Evolutionary conservation across 1,284 basidiomycete genomes (phyloP).

Genomic region (Hemileia vastatrix): DNA sequence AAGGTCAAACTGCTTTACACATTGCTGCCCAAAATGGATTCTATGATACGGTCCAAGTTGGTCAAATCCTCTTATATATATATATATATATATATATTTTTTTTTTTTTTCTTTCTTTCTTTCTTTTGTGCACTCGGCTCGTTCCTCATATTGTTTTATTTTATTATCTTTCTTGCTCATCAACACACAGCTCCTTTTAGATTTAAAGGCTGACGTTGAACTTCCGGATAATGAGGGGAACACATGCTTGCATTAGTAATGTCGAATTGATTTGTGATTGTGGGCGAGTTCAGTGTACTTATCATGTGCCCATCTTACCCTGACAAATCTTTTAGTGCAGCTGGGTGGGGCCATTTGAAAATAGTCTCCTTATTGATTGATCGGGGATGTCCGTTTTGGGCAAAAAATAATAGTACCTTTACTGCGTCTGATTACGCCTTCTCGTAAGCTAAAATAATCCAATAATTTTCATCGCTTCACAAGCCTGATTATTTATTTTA

Average conservation of each 20-base stretch:
- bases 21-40: constrained; percentile 13
- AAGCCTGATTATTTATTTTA: not conserved
- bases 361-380: constrained; percentile 18
- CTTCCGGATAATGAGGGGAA: constrained; percentile 20
- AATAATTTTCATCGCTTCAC: not conserved
- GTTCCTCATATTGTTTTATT: not conserved
- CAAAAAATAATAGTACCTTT: constrained; percentile 20
- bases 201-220: constrained; percentile 18
- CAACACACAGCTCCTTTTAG: constrained; percentile 17
- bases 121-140: too few relatives aligned
- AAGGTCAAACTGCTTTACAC: constrained; percentile 19
- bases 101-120: too few relatives aligned
- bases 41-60: constrained; percentile 5
- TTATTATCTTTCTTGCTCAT: not conserved
- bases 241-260: constrained; percentile 15
- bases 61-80: too few relatives aligned
- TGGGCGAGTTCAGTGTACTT: not conserved
- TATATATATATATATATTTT: too few relatives aligned
- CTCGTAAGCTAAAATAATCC: constrained; percentile 1
- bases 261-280: not conserved
- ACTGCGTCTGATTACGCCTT: constrained; percentile 21
- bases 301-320: not conserved
- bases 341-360: constrained; percentile 22
- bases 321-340: constrained; percentile 4
- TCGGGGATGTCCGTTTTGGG: constrained; percentile 22